phyloP scores from a whole-genome alignment of 257 asterid species.

The Marsdenia floribunda region DNA sequence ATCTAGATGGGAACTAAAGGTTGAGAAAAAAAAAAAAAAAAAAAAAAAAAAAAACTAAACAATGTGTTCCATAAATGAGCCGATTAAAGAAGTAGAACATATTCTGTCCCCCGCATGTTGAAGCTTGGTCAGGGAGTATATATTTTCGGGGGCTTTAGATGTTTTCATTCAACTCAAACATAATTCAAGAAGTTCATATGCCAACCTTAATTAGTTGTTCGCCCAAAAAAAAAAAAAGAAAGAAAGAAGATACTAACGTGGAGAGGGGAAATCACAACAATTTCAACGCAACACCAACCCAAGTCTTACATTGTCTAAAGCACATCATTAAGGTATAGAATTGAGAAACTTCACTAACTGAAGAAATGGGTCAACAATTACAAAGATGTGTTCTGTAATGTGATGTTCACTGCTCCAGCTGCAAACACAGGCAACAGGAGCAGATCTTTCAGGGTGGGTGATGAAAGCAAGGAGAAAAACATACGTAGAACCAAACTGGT shows the following conservation, averaged over 20 bases:
- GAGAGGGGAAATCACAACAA: not conserved
- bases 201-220: not conserved
- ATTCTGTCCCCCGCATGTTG: no score
- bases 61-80: no score
- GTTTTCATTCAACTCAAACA: not conserved
- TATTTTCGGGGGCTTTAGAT: not conserved
- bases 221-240: not conserved
- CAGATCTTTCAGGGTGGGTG: not conserved
- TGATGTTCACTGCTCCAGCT: not conserved
- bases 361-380: not conserved
- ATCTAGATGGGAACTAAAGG: no score
- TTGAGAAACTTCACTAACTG: no score
- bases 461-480: not conserved
- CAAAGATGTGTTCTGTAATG: not conserved
- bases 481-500: not conserved
- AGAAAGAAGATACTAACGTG: not conserved
- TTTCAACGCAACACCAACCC: not conserved
- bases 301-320: not conserved
- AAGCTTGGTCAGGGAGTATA: no score
- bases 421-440: not conserved
- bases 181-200: not conserved
- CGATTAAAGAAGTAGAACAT: no score
- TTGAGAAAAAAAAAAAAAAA: no score
- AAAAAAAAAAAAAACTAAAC: no score
- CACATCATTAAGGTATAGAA: not conserved